Evolutionary conservation across 306 rosid genomes (phyloP), one percentile per base, ranked within the genome.

Genomic region (Biancaea sappan): DNA sequence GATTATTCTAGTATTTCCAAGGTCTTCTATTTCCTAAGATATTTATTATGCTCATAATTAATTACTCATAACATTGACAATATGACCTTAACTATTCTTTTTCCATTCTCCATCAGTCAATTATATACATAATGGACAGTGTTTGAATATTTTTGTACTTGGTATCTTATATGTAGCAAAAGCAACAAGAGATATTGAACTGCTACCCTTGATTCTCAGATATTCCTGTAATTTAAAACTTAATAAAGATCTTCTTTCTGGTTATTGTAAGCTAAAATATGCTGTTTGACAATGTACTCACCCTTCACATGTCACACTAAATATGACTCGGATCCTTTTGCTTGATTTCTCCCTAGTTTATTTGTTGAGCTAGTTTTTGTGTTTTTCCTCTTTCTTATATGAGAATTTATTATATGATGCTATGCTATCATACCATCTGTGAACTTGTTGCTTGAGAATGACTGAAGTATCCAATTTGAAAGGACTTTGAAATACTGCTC

Each of bases 401-500:
- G 61, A 24, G 69, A 69, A 56, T 77, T 71, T 72, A 34, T 50
- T 51, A 48, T 64, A 50, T 40, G 19, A 35, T 54, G 75, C 64
- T 66, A 35, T 54, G 75, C 64, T 66, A 52, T 40, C 48, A 19
- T 26, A 60, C 51, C 52, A 53, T 65, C 32, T 2, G 11, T 38
- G 52, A 63, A 59, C 72, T 68, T 51, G 73, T 24, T 56, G 34
- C 52, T 68, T 71, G 62, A 53, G 70, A 71, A 72, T 72, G 32
- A 66, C 14, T 7, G 21, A 26, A 73, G 38, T 40, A 73, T 38
- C 66, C 67, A 28, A 47, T 69, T 53, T 62, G 50, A 61, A 61
- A 54, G 31, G 69, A 73, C 43, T n/a, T 66, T 46, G 15, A 43
- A 25, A 40, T 82, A 28, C 63, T 67, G 57, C 64, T 40, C 69